Base-by-base conservation (phyloP, 345 rosid genomes). In the Hypericum androsaemum region DNA sequence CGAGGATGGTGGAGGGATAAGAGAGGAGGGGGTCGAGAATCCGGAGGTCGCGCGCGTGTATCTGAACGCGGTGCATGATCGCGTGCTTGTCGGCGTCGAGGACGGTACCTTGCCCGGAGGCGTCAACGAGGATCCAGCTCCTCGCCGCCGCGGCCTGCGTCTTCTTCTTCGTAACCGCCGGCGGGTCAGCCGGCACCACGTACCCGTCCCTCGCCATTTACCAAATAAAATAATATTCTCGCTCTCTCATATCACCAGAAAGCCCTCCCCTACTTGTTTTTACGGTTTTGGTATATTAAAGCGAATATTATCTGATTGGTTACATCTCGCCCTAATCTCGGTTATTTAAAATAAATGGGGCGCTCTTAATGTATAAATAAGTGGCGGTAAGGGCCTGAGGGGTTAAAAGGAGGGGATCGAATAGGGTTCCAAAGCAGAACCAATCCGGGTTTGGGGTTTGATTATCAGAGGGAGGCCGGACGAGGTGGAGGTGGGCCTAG, bases 41-140 rank as follows among this genome's bases (percentile, higher is more conserved):
- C 49, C 97, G 80, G 37, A 92, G 94, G 70, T 92, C 98, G 32
- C 97, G 98, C 3, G 98, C 98, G 74, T 88, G 98, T 72, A 92
- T 88, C 73, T 85, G 86, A 43, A 79, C 95, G 44, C 88, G 88
- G 70, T 86, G 88, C 98, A 92, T 88, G 75, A 92, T 88, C 5
- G 79, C 77, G 49, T 85, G 81, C 59, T 88, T 92, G 64, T 92
- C 98, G 12, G 69, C 76, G 56, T 85, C 94, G 12, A 78, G 73
- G 36, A 72, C 52, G 42, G 71, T 64, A 22, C 81, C 65, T 28
- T 71, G 59, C 5, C 97, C 98, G 10, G 64, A 43, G 52, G 74
- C 53, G 56, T 81, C 78, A 36, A 92, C 59, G 12, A 71, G 53
- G 7, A 71, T 70, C 98, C 98, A 92, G 66, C 79, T 85, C 68